These are phyloP conservation scores for Lumnitzera racemosa DNA, from an alignment of 345 rosid species.

Conservation along the genomic window DNA sequence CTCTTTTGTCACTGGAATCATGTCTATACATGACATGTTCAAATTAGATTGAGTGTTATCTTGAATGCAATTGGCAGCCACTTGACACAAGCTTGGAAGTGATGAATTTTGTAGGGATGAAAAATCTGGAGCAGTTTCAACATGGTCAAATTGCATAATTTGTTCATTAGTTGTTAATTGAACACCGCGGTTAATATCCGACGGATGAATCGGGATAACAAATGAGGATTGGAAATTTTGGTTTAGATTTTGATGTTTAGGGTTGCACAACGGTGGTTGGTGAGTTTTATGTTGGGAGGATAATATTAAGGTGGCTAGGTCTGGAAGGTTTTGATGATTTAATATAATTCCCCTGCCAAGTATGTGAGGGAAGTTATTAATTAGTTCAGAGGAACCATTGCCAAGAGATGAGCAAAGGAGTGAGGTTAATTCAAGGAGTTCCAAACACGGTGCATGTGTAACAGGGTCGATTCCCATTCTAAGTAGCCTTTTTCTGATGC, in stretches of 20 bases:
- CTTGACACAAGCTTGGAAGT: too few species aligned
- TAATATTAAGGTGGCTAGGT: slow-evolving; percentile 14
- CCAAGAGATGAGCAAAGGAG: slow-evolving; percentile 14
- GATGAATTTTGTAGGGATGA: too few species aligned
- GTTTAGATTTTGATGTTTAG: slow-evolving; percentile 13
- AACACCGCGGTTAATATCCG: not conserved
- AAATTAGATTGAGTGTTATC: slow-evolving; percentile 7
- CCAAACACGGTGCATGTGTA: slow-evolving; percentile 68
- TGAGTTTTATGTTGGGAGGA: slow-evolving; percentile 15
- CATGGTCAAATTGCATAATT: not conserved
- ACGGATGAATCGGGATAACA: too few species aligned
- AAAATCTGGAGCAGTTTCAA: too few species aligned
- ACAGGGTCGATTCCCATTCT: slow-evolving; percentile 87
- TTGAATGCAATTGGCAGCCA: not conserved
- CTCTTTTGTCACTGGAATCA: slow-evolving; percentile 4
- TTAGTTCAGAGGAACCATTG: slow-evolving; percentile 20
- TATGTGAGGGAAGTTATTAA: slow-evolving; percentile 18
- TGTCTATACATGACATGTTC: not conserved
- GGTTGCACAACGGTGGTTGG: slow-evolving; percentile 11
- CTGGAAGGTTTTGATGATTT: slow-evolving; percentile 17
- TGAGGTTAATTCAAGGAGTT: slow-evolving; percentile 25
- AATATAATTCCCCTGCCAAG: slow-evolving; percentile 20
- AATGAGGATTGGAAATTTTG: slow-evolving; percentile 1
- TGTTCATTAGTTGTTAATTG: too few species aligned
- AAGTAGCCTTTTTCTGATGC: slow-evolving; percentile 57